Base-by-base conservation (phyloP, 169 alveolate species). In the Eimeria brunetti region DNA sequence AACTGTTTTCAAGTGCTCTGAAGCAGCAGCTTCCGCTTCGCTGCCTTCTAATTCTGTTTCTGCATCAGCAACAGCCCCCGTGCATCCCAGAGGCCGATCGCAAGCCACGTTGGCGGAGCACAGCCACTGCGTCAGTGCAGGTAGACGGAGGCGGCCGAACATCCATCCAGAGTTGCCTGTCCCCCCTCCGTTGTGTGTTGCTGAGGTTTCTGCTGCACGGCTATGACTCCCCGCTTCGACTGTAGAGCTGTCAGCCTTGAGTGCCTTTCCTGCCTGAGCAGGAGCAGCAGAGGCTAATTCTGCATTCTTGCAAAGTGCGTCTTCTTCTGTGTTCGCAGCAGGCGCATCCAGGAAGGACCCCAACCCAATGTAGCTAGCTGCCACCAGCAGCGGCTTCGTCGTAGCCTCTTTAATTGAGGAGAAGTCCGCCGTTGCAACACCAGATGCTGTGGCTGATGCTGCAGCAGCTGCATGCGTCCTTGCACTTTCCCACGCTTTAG, bases 31-130 rank as follows among this genome's bases (percentile, higher is more conserved):
- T 20, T 83, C 90, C 56, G 90, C 90, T 27, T 49, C 90, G 36
- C 75, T 51, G 73, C 90, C 90, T 53, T 83, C 75, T 38, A 83
- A 38, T 51, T 83, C 90, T 53, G 90, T 83, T 3, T 83, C 90
- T 14, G 30, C 53, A 83, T 83, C 90, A 4, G 73, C 90, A 36
- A 56, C 53, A 1, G 73, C 75, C 58, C 36, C 73, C 36, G 76
- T 83, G 75, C 90, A 83, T 49, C 90, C 20, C 90, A 53, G 44
- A 12, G 49, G 90, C 73, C 30, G 36, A 73, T 33, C 53, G 58
- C 75, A 60, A 16, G 30, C 73, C 22, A 24, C 56, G 49, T 33
- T 56, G 73, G 90, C 22, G 41, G 90, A 27, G 51, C 75, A 58
- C 12, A 83, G 64, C 73, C 90, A 83, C 58, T 51, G 53, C 4